phyloP scores from a whole-genome alignment of 164 flowering plant species.

The Annona squamosa region DNA sequence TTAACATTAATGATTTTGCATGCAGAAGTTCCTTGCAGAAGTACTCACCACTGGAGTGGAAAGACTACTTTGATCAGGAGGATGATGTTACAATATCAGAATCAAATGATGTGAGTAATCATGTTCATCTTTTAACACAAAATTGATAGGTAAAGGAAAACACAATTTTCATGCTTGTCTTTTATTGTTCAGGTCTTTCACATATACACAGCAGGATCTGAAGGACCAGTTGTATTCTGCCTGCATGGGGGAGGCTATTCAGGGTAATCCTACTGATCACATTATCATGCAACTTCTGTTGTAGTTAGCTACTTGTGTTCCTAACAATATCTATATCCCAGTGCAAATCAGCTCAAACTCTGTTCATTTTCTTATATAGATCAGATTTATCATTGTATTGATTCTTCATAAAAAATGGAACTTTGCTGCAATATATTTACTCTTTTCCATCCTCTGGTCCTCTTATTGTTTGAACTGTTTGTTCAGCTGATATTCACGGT shows the following conservation, averaged over 20 bases:
- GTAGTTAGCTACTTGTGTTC: not conserved
- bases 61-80: slow-evolving; percentile 62
- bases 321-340: not conserved
- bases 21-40: slow-evolving; percentile 46
- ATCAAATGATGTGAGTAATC: slow-evolving; percentile 43
- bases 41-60: slow-evolving; percentile 61
- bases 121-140: not conserved
- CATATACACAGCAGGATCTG: slow-evolving; percentile 71
- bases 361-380: not conserved
- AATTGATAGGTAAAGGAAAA: not conserved
- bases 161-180: slow-evolving; percentile 7
- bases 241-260: slow-evolving; percentile 96
- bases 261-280: slow-evolving; percentile 43
- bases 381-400: not conserved
- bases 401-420: not conserved
- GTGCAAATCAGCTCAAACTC: not conserved
- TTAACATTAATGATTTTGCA: slow-evolving; percentile 9
- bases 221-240: slow-evolving; percentile 90
- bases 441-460: not conserved
- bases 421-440: not conserved
- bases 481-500: not conserved
- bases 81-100: slow-evolving; percentile 53
- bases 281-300: not conserved
- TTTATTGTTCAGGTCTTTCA: slow-evolving; percentile 69
- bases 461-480: not conserved